Base-by-base conservation (phyloP, 441 rosid species). In the Pelargonium citronellum region DNA sequence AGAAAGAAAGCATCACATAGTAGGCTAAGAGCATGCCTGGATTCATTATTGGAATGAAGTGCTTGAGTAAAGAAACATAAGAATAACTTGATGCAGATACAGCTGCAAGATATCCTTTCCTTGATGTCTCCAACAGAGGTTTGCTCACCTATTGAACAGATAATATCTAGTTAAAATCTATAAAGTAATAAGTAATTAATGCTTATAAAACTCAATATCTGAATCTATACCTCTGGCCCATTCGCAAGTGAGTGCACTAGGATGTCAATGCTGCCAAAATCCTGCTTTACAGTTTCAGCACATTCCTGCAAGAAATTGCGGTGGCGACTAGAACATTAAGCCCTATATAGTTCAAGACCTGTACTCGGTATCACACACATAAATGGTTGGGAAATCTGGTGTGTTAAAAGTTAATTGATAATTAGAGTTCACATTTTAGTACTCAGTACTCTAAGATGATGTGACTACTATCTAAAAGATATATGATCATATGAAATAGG, bases 241-340 rank as follows among this genome's bases (percentile, higher is more conserved):
- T 95, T 95, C 67, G 99, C 99, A 73, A 95, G 96, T 49, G 98
- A 95, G 73, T 95, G 99, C 71, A 95, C 96, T 53, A 92, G 95
- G 77, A 92, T 88, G 77, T 95, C 99, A 34, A 92, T 86, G 81
- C 86, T 90, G 73, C 98, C 96, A 72, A 89, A 95, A 82, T 92
- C 99, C 64, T 85, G 84, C 64, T 82, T 89, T 72, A 95, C 95
- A 57, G 89, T 86, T 79, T 91, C 95, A 24, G 89, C 90, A 77
- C 78, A 94, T 84, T 90, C 97, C 99, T 92, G 86, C 74, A 77
- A 75, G 46, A 71, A 5, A 39, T 19, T 34, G 27, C 0, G 22
- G 13, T n/a, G 15, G 15, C 6, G 1, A 6, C 16, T 63, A 51
- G 0, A 27, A 43, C 17, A 44, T 20, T 44, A 46, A 72, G 43